Evolutionary conservation across 1,284 basidiomycete species (phyloP).

Genomic region (Dichomitus squalens): DNA sequence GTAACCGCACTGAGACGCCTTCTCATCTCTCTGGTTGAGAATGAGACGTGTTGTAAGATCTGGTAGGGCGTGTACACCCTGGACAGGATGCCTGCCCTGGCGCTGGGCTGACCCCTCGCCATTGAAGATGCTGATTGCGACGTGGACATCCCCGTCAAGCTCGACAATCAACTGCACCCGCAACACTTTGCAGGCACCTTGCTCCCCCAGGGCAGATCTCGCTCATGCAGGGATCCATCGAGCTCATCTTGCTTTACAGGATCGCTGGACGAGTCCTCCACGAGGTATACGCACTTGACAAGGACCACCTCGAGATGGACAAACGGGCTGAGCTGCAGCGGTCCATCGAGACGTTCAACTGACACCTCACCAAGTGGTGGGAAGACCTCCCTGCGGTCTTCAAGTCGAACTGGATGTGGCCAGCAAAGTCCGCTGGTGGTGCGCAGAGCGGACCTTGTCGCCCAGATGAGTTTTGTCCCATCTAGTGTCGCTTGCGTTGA

Average conservation of each 20-base stretch:
- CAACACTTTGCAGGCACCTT: constrained; percentile 70
- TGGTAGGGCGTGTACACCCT: constrained; percentile 92
- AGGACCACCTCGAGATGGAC: constrained; percentile 72
- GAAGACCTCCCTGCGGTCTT: constrained; percentile 73
- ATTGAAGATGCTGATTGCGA: constrained; percentile 82
- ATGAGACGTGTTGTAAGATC: constrained; percentile 84
- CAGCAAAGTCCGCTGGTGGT: too few species aligned
- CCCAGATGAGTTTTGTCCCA: too few species aligned
- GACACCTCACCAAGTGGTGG: constrained; percentile 79
- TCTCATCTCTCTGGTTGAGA: constrained; percentile 70
- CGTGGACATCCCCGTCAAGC: constrained; percentile 76
- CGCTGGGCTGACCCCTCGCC: constrained; percentile 80
- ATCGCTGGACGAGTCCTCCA: constrained; percentile 83
- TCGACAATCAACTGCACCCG: constrained; percentile 77
- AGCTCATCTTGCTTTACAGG: constrained; percentile 76
- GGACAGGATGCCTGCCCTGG: constrained; percentile 88
- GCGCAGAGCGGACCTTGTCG: too few species aligned
- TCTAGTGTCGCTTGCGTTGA: too few species aligned
- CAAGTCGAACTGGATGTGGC: too few species aligned
- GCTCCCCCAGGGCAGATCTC: constrained; percentile 58
- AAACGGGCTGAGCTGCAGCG: constrained; percentile 72
- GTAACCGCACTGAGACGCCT: constrained; percentile 57
- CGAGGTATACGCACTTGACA: constrained; percentile 78
- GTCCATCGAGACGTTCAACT: constrained; percentile 76
- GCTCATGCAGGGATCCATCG: constrained; percentile 80